These are phyloP conservation scores for Mycosphaerelloides madeirae DNA, from an alignment of 2,329 filamentous ascomycete species.

Conservation along the genomic window DNA sequence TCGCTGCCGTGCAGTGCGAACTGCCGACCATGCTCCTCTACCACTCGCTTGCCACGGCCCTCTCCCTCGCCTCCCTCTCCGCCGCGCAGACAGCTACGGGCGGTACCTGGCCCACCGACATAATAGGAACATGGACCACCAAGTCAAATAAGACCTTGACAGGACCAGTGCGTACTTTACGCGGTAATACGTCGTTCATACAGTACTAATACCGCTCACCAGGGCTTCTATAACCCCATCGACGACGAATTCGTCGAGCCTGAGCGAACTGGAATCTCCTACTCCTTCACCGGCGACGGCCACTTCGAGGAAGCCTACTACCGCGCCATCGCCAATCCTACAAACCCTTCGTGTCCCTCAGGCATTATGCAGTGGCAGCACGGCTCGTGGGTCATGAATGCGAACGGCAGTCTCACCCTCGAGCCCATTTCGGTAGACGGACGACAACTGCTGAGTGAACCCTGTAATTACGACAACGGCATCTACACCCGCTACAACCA, in stretches of 20 bases:
- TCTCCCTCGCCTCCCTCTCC: slow-evolving; percentile 20
- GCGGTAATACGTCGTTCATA: background rate
- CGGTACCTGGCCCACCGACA: slow-evolving; percentile 30
- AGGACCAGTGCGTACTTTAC: slow-evolving; percentile 53
- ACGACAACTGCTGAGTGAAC: slow-evolving; percentile 61
- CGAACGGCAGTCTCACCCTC: slow-evolving; percentile 56
- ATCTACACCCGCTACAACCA: slow-evolving; percentile 65
- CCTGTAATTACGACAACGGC: slow-evolving; percentile 53
- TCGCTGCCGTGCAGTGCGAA: slow-evolving; percentile 4
- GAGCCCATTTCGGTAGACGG: slow-evolving; percentile 62
- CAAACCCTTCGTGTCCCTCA: slow-evolving; percentile 55
- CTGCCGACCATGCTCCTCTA: slow-evolving; percentile 25
- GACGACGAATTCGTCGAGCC: slow-evolving; percentile 64
- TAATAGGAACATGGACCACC: slow-evolving; percentile 68
- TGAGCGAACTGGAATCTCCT: slow-evolving; percentile 62
- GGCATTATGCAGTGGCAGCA: slow-evolving; percentile 71
- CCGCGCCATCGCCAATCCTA: slow-evolving; percentile 60
- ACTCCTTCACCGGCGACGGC: slow-evolving; percentile 66
- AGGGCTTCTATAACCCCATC: slow-evolving; percentile 67
- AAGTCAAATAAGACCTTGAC: slow-evolving; percentile 66
- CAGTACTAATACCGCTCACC: background rate
- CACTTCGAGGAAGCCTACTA: slow-evolving; percentile 67
- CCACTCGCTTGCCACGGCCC: slow-evolving; percentile 25
- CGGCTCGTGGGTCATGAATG: slow-evolving; percentile 54
- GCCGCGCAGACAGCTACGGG: slow-evolving; percentile 12